These are phyloP conservation scores for Lagerstroemia speciosa DNA, from an alignment of 345 rosid species.

Conservation along the genomic window DNA sequence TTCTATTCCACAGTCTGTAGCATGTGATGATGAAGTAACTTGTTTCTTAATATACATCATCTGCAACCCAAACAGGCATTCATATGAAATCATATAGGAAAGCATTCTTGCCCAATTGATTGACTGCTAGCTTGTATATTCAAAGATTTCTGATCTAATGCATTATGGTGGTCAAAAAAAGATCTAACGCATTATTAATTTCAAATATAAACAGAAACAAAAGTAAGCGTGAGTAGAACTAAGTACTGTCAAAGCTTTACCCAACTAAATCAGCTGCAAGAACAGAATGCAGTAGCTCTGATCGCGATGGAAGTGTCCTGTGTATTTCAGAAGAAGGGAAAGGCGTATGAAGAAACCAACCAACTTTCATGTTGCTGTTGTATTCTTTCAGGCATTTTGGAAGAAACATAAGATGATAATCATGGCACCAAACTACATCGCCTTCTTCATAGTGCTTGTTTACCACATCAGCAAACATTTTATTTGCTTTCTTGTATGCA, in stretches of 20 bases:
- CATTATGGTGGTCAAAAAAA: too few relatives aligned
- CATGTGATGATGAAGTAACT: neutral
- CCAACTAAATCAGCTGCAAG: constrained; percentile 99
- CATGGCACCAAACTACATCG: constrained; percentile 99
- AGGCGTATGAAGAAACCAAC: constrained; percentile 99
- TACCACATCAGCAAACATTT: constrained; percentile 98
- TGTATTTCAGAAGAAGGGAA: constrained; percentile 99
- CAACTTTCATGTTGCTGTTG: constrained; percentile 89
- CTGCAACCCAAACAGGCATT: neutral
- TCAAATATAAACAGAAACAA: too few relatives aligned
- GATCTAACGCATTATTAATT: too few relatives aligned
- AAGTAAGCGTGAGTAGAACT: neutral
- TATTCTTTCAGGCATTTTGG: constrained; percentile 87
- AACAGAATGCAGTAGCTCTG: constrained; percentile 89
- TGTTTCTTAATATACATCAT: neutral
- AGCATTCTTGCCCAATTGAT: too few relatives aligned
- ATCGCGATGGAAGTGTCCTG: constrained; percentile 91
- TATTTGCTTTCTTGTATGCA: constrained; percentile 94
- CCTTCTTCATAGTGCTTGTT: constrained; percentile 89
- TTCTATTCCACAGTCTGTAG: neutral
- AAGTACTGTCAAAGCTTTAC: constrained; percentile 34
- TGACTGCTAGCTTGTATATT: too few relatives aligned
- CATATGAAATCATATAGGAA: too few relatives aligned
- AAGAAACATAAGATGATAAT: constrained; percentile 96
- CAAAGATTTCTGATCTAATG: neutral